phyloP scores from a whole-genome alignment of 23 red algal species.

The Rhodosorus marinus region DNA sequence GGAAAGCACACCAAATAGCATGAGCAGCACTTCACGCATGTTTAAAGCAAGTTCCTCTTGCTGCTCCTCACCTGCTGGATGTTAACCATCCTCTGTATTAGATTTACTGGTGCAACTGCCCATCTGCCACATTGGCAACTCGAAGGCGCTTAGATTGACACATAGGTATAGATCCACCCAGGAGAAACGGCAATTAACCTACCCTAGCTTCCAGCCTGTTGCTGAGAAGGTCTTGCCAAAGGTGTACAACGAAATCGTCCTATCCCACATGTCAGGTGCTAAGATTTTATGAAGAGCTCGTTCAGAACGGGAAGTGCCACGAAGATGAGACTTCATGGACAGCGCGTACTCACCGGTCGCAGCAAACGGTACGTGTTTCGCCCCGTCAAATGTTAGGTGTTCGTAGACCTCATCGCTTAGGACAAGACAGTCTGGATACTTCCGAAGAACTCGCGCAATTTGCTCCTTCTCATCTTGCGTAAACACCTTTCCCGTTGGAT shows the following conservation, averaged over 20 bases:
- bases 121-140: too few relatives aligned
- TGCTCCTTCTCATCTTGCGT: constrained; percentile 24
- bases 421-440: constrained; percentile 36
- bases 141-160: too few relatives aligned
- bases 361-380: constrained; percentile 57
- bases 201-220: constrained; percentile 44
- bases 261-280: too few relatives aligned
- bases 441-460: constrained; percentile 21
- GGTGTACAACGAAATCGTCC: constrained; percentile 39
- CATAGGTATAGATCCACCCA: too few relatives aligned
- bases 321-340: too few relatives aligned
- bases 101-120: too few relatives aligned
- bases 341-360: constrained; percentile 27
- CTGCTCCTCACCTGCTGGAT: background rate
- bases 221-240: constrained; percentile 84
- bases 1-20: constrained; percentile 40
- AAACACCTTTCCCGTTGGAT: constrained; percentile 84
- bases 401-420: constrained; percentile 92
- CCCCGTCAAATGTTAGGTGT: constrained; percentile 42
- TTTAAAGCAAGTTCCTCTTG: too few relatives aligned
- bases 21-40: too few relatives aligned
- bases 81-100: background rate
- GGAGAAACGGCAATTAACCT: too few relatives aligned
- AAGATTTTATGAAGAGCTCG: too few relatives aligned
- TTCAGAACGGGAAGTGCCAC: too few relatives aligned